Percentiles rank a stretch among this genome's conserved stretches.
These are phyloP conservation scores for Cercospora sojina DNA, from an alignment of 2,329 filamentous ascomycete species.

Conservation along the genomic window DNA sequence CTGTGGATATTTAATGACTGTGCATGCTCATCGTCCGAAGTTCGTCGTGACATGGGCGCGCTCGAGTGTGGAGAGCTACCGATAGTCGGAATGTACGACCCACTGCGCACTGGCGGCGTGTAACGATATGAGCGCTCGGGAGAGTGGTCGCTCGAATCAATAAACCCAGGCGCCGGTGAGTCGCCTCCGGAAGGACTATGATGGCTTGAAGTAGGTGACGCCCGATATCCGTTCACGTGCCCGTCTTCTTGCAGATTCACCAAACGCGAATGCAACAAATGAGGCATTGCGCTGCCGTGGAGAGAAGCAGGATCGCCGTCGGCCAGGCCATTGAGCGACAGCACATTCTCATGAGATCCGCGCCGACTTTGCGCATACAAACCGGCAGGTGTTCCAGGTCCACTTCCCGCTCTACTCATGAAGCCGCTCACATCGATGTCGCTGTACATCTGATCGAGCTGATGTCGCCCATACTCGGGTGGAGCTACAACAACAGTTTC, in stretches of 20 bases:
- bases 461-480: constrained; percentile 88
- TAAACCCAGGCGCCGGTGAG: constrained; percentile 31
- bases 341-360: constrained; percentile 78
- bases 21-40: constrained; percentile 35
- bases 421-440: constrained; percentile 80
- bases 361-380: constrained; percentile 68
- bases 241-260: constrained; percentile 51
- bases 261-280: constrained; percentile 69
- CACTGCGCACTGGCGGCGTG: constrained; percentile 17
- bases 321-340: constrained; percentile 54
- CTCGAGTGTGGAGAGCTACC: constrained; percentile 32
- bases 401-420: constrained; percentile 52
- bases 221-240: constrained; percentile 30
- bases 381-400: constrained; percentile 65
- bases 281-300: constrained; percentile 53
- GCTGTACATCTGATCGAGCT: constrained; percentile 86
- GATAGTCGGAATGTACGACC: constrained; percentile 29
- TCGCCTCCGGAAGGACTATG: constrained; percentile 37
- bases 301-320: constrained; percentile 47
- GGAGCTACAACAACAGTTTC: constrained; percentile 69
- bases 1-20: constrained; percentile 19
- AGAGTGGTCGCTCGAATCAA: constrained; percentile 25
- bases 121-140: constrained; percentile 23
- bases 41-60: constrained; percentile 37
- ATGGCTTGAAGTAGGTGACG: constrained; percentile 29